These are phyloP conservation scores for Solanum clarkiae DNA, from an alignment of 257 asterid genomes.

Conservation along the genomic window DNA sequence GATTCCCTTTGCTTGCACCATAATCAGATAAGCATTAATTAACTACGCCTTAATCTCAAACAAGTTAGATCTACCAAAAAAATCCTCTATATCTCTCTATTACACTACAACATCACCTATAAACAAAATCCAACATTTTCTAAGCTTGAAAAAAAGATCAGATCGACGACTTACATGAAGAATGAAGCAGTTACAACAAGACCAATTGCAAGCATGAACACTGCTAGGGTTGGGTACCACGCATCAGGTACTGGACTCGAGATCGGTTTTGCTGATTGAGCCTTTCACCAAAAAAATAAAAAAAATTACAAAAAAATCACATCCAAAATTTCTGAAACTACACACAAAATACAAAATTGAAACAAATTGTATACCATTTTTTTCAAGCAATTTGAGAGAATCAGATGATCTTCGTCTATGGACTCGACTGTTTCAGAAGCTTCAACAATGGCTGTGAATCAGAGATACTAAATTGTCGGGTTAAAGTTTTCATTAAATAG, in stretches of 20 bases:
- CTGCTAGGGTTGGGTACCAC: constrained; percentile 82
- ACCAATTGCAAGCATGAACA: constrained; percentile 71
- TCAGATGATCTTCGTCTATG: background rate
- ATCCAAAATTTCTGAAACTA: background rate
- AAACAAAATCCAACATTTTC: background rate
- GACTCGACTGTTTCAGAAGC: background rate
- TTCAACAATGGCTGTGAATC: background rate
- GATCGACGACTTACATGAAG: constrained; percentile 50
- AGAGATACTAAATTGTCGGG: background rate
- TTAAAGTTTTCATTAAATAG: no score
- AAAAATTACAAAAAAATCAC: background rate
- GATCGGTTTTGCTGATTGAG: constrained; percentile 67
- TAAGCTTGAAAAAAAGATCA: background rate
- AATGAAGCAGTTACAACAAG: constrained; percentile 77
- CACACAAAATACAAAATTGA: rapidly evolving
- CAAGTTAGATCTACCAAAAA: background rate
- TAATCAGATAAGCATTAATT: no score
- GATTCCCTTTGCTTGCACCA: no score
- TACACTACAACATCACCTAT: background rate
- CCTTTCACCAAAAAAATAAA: constrained; percentile 11
- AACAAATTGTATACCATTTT: constrained; percentile 1
- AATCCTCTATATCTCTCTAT: background rate
- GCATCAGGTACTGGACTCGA: constrained; percentile 83
- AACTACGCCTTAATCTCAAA: background rate
- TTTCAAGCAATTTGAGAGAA: background rate